Conservation (phyloP, 805 yeast genomes). For the Isabelozyma heimii region DNA sequence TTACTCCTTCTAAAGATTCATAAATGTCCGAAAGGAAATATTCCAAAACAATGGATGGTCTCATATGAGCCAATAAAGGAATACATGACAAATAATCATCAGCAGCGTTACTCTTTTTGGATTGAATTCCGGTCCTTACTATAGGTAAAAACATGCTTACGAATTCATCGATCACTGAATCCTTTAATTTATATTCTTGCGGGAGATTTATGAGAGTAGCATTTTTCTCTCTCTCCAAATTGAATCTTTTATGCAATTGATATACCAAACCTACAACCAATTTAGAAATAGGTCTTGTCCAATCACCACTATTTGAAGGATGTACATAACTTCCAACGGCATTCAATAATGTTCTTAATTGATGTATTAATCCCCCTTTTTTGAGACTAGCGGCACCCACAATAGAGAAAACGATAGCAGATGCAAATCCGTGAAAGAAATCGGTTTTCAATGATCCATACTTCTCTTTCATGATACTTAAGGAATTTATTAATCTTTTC, state of each 20-base stretch:
- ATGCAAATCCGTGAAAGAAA: conserved; percentile 42
- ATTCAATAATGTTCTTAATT: conserved; percentile 54
- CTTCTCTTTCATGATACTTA: conserved; percentile 48
- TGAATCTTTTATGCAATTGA: conserved; percentile 57
- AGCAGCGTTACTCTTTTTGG: conserved; percentile 58
- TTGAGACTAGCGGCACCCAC: conserved; percentile 45
- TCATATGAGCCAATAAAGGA: conserved; percentile 60
- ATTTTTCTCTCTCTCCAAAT: conserved; percentile 44
- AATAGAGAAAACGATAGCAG: conserved; percentile 58
- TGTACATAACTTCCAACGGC: conserved; percentile 81
- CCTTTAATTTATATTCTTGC: conserved; percentile 27
- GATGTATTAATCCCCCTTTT: conserved; percentile 46
- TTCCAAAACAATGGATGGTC: conserved; percentile 55
- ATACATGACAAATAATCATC: conserved; percentile 59
- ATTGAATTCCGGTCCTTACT: conserved; percentile 70
- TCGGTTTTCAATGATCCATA: conserved; percentile 42
- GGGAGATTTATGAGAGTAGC: conserved; percentile 23
- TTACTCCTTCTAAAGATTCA: conserved; percentile 63
- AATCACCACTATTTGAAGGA: conserved; percentile 90
- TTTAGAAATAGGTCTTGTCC: conserved; percentile 72
- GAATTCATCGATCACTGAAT: conserved; percentile 40
- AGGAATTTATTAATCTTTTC: conserved; percentile 47
- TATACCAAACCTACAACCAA: conserved; percentile 59
- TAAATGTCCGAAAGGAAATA: conserved; percentile 68
- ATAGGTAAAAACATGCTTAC: conserved; percentile 53